These are phyloP conservation scores for Detonula confervacea DNA, from an alignment of 352 stramenopile genomes.

Conservation along the genomic window DNA sequence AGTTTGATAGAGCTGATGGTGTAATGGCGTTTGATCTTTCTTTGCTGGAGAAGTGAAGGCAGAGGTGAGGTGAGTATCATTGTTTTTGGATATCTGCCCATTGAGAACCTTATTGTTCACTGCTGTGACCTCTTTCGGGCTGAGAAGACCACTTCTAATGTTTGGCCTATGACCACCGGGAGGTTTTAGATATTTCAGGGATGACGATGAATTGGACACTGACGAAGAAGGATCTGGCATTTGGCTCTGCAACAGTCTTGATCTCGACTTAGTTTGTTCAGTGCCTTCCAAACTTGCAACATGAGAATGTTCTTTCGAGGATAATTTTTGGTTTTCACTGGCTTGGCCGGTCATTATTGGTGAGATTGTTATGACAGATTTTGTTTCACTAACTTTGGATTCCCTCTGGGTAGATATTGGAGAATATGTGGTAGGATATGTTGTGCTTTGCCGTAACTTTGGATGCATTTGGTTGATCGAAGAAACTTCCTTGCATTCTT, in stretches of 20 bases:
- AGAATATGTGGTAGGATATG: slow-evolving; percentile 1
- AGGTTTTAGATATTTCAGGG: slow-evolving; percentile 20
- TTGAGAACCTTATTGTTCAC: slow-evolving; percentile 16
- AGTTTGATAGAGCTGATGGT: slow-evolving; percentile 32
- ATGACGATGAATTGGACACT: slow-evolving; percentile 1
- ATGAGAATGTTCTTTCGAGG: background rate
- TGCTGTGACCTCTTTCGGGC: slow-evolving; percentile 26
- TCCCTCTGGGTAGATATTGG: slow-evolving; percentile 23
- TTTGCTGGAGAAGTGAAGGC: slow-evolving; percentile 21
- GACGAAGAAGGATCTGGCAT: background rate
- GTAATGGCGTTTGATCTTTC: slow-evolving; percentile 10
- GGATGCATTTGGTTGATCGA: slow-evolving; percentile 15
- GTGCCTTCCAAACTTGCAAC: background rate
- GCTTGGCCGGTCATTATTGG: slow-evolving; percentile 27
- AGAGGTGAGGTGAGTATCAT: slow-evolving; percentile 12
- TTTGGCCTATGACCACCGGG: slow-evolving; percentile 13
- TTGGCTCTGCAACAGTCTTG: background rate
- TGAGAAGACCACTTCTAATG: slow-evolving; percentile 11
- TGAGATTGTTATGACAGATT: slow-evolving; percentile 30
- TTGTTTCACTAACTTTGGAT: slow-evolving; percentile 1
- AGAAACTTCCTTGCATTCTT: slow-evolving; percentile 35
- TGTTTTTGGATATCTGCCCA: slow-evolving; percentile 2
- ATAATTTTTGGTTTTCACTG: slow-evolving; percentile 3
- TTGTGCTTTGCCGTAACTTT: background rate
- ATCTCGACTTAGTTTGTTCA: background rate